phyloP scores from a whole-genome alignment of 2,329 filamentous ascomycete species.

The Aspergillus sp. region DNA sequence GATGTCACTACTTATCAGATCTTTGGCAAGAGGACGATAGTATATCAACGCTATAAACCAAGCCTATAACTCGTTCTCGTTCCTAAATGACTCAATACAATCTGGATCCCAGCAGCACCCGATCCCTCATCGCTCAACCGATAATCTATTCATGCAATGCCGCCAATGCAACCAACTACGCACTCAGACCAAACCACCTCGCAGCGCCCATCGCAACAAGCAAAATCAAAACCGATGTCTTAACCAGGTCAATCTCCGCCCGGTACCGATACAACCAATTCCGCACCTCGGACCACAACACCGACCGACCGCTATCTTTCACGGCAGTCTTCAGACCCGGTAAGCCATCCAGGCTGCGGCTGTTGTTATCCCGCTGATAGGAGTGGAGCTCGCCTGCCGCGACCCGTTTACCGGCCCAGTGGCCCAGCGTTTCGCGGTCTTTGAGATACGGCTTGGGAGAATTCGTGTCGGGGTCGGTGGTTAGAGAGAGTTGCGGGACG shows the following conservation, averaged over 20 bases:
- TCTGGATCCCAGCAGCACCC: too few relatives aligned
- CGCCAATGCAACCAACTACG: neutral
- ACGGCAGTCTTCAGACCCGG: slow-evolving; percentile 58
- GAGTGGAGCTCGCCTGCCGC: slow-evolving; percentile 51
- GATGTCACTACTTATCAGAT: too few relatives aligned
- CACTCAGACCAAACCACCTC: slow-evolving; percentile 7
- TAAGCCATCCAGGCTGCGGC: slow-evolving; percentile 58
- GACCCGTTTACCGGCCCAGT: slow-evolving; percentile 51
- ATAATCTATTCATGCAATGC: neutral
- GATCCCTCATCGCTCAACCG: too few relatives aligned
- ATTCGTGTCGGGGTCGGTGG: slow-evolving; percentile 31
- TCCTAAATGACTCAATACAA: too few relatives aligned
- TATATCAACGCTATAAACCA: too few relatives aligned
- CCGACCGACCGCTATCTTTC: slow-evolving; percentile 48
- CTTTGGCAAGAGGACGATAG: too few relatives aligned
- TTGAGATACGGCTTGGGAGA: slow-evolving; percentile 40
- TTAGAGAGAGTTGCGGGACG: slow-evolving; percentile 55
- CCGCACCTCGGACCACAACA: slow-evolving; percentile 44
- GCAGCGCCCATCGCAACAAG: slow-evolving; percentile 20
- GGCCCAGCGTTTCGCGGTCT: slow-evolving; percentile 57
- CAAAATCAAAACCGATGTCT: slow-evolving; percentile 18
- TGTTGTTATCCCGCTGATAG: slow-evolving; percentile 61
- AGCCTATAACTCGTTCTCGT: too few relatives aligned
- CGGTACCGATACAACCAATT: slow-evolving; percentile 20
- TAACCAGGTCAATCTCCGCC: slow-evolving; percentile 21